Evolutionary conservation across 169 alveolate genomes (phyloP).

Genomic region (Babesia sp.): DNA sequence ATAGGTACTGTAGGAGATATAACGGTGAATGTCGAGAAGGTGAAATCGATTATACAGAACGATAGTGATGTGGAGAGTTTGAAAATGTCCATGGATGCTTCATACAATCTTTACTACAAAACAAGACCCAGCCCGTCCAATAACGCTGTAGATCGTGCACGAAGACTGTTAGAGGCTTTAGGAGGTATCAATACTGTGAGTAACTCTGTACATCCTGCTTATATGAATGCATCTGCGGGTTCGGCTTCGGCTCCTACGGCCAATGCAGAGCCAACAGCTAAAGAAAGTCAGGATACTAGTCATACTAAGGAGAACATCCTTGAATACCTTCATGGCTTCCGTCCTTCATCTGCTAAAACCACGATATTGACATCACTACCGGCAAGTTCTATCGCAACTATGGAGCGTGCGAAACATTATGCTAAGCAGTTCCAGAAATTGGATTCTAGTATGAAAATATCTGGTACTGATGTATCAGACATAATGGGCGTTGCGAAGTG

Average conservation of each 20-base stretch:
- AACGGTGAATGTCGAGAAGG: constrained; percentile 24
- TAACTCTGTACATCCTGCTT: constrained; percentile 32
- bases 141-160: constrained; percentile 29
- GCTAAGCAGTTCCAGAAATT: constrained; percentile 25
- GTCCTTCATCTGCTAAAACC: constrained; percentile 42
- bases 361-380: constrained; percentile 29
- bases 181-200: constrained; percentile 46
- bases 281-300: background rate
- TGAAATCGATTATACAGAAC: constrained; percentile 12
- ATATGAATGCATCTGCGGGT: background rate
- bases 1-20: constrained; percentile 55
- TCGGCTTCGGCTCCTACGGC: background rate
- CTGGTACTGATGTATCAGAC: background rate
- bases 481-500: background rate
- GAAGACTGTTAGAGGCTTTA: constrained; percentile 27
- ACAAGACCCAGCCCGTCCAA: constrained; percentile 67
- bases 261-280: background rate
- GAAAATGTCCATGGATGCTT: constrained; percentile 54
- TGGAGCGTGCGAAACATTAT: constrained; percentile 31
- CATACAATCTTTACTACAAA: constrained; percentile 65
- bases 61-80: constrained; percentile 42
- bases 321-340: constrained; percentile 33
- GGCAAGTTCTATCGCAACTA: constrained; percentile 24
- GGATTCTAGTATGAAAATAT: constrained; percentile 6
- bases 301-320: background rate